Evolutionary conservation across 1,139 yeast genomes (phyloP), one percentile per base, ranked within the genome.

Genomic region (Suhomyces kunorum): DNA sequence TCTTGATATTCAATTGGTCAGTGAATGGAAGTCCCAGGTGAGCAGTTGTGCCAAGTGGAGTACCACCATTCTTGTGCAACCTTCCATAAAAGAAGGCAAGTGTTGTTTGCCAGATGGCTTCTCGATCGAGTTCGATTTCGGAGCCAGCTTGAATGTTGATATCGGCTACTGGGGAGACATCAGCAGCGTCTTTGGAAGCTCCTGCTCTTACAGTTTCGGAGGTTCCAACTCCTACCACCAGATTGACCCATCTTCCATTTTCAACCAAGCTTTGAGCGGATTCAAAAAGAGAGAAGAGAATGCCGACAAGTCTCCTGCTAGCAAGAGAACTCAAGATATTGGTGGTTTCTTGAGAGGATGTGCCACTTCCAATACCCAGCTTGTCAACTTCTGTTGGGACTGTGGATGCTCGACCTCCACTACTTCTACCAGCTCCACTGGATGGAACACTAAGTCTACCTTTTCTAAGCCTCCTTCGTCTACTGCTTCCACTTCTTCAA

Each of bases 301-400:
- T 27, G 51, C 47, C 12, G 31, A 36, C 17, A 38, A 30, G 28
- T 29, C 40, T 18, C 36, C 38, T 17, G 35, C 42, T n/a, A 22
- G 27, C 20, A 50, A 53, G 43, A 51, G 53, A 38, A 37, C 34
- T 24, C 32, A 40, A 12, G 42, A 39, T 14, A 39, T 27, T 13
- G 31, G 46, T 6, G 44, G 40, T n/a, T 40, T 50, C 37, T 49
- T 56, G 36, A 34, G 46, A n/a, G 36, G 44, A 6, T 48, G 55
- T 39, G 54, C 49, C 20, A 49, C 54, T 17, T 36, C 42, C 13
- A 34, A 49, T 25, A 32, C 13, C 12, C 32, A 33, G 3, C 37
- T 56, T 28, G 51, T 50, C 20, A 50, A 52, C 38, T 50, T 47
- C 47, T 57, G 62, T 48, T 58, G 61, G 61, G 50, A 49, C 34